These are phyloP conservation scores for Orbilia oligospora DNA, from an alignment of 2,329 filamentous ascomycete species.

Conservation along the genomic window DNA sequence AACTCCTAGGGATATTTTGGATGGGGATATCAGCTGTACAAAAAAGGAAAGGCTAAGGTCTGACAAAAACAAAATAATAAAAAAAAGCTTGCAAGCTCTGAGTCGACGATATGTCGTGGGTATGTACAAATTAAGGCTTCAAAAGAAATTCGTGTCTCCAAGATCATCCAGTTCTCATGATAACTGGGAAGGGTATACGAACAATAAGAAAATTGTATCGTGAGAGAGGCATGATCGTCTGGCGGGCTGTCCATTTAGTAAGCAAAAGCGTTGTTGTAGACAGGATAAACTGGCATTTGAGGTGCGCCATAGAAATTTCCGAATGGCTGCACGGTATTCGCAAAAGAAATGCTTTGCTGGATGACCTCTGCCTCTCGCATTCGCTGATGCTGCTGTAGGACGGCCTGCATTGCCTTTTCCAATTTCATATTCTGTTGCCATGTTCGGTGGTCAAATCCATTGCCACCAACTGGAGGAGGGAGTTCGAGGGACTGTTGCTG, in stretches of 20 bases:
- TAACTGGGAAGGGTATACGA: conserved; percentile 55
- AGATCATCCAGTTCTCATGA: conserved; percentile 58
- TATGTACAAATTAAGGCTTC: conserved; percentile 40
- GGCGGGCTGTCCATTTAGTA: conserved; percentile 46
- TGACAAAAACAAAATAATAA: too few species aligned
- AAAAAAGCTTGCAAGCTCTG: conserved; percentile 30
- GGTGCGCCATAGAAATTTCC: conserved; percentile 54
- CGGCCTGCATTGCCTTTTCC: conserved; percentile 55
- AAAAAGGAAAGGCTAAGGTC: conserved; percentile 55
- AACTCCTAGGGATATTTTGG: conserved; percentile 54
- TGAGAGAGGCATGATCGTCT: conserved; percentile 49
- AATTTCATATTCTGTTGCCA: conserved; percentile 60
- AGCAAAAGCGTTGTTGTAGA: conserved; percentile 52
- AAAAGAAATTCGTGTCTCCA: conserved; percentile 53
- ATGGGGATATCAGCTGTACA: conserved; percentile 52
- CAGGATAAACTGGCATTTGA: conserved; percentile 56
- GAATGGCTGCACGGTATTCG: conserved; percentile 55
- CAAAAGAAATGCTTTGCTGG: conserved; percentile 55
- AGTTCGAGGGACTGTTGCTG: conserved; percentile 53
- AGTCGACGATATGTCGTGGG: conserved; percentile 15
- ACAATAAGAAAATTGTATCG: conserved; percentile 58
- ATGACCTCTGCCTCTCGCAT: conserved; percentile 54
- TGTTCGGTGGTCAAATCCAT: conserved; percentile 55
- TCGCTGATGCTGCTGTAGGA: conserved; percentile 53
- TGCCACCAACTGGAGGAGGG: conserved; percentile 53